Conservation (phyloP, 306 rosid species). For the Purshia tridentata region DNA sequence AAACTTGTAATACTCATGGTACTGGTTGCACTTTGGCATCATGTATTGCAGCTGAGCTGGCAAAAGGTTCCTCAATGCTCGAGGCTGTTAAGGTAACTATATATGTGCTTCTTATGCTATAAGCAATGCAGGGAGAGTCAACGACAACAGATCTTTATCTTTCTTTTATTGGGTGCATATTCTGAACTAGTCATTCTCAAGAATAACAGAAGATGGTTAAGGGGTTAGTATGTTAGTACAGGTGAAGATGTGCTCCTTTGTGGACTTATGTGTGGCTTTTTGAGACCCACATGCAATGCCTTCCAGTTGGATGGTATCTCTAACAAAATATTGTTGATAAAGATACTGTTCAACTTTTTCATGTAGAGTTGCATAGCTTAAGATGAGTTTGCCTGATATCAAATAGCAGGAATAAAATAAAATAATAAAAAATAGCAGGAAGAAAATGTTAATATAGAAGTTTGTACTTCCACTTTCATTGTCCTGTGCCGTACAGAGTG, state of each 20-base stretch:
- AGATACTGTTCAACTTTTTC: not conserved
- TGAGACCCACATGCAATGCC: not conserved
- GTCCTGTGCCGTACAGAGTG: not conserved
- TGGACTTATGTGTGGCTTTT: not conserved
- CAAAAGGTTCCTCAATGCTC: constrained; percentile 84
- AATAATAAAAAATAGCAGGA: too few species aligned
- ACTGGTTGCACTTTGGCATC: constrained; percentile 97
- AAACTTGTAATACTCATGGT: constrained; percentile 81
- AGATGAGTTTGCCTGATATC: not conserved
- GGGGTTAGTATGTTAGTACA: not conserved
- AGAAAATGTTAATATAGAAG: not conserved
- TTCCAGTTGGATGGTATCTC: constrained; percentile 11
- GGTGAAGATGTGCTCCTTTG: not conserved
- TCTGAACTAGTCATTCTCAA: not conserved
- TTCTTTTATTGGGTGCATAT: not conserved
- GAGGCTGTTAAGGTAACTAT: constrained; percentile 64
- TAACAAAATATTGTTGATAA: not conserved
- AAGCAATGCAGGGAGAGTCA: not conserved
- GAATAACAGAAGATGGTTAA: not conserved
- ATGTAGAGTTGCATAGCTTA: not conserved
- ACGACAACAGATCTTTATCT: not conserved
- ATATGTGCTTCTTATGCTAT: not conserved
- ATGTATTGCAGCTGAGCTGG: constrained; percentile 92
- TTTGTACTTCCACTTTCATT: not conserved
- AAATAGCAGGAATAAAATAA: too few species aligned